Percentiles rank a stretch among this genome's conserved stretches.
These are phyloP conservation scores for Aspergillus candidus DNA, from an alignment of 2,329 filamentous ascomycete species.

Conservation along the genomic window DNA sequence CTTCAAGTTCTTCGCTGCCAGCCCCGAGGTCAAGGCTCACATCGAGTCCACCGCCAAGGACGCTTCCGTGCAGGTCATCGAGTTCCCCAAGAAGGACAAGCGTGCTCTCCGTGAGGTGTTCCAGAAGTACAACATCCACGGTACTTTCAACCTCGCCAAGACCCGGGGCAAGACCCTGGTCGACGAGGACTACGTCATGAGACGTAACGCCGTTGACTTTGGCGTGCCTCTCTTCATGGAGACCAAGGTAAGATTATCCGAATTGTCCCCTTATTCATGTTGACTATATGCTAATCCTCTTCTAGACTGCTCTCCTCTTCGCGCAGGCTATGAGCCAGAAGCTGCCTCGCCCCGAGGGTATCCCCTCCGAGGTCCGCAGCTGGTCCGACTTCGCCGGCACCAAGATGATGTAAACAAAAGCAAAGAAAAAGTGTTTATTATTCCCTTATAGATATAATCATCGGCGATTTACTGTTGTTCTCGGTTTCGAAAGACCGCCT, in stretches of 20 bases:
- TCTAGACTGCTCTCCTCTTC: constrained; percentile 86
- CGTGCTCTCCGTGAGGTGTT: constrained; percentile 90
- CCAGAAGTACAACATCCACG: constrained; percentile 91
- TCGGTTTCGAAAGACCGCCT: constrained; percentile 13
- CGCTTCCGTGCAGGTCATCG: constrained; percentile 77
- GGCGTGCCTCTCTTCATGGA: constrained; percentile 98
- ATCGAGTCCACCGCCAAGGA: constrained; percentile 67
- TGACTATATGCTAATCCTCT: constrained; percentile 20
- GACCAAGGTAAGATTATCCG: constrained; percentile 62
- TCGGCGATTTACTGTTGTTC: constrained; percentile 13
- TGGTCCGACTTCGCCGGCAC: constrained; percentile 95
- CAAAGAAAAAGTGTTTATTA: constrained; percentile 16
- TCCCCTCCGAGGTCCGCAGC: constrained; percentile 81
- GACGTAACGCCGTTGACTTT: constrained; percentile 96
- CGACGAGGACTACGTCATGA: constrained; percentile 97
- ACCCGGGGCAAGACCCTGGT: constrained; percentile 73
- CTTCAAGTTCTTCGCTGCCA: constrained; percentile 90
- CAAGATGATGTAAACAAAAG: constrained; percentile 39
- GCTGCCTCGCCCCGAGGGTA: constrained; percentile 78
- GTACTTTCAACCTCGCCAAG: constrained; percentile 90
- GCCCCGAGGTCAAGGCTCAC: constrained; percentile 71
- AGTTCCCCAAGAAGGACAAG: constrained; percentile 96
- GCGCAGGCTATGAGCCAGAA: constrained; percentile 97
- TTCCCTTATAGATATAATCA: constrained; percentile 15
- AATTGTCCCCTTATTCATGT: background rate